A percentile compares a stretch with the other conserved stretches of the same genome.
phyloP scores from a whole-genome alignment of 1,284 basidiomycete species.

The Apiotrichum siamense region DNA sequence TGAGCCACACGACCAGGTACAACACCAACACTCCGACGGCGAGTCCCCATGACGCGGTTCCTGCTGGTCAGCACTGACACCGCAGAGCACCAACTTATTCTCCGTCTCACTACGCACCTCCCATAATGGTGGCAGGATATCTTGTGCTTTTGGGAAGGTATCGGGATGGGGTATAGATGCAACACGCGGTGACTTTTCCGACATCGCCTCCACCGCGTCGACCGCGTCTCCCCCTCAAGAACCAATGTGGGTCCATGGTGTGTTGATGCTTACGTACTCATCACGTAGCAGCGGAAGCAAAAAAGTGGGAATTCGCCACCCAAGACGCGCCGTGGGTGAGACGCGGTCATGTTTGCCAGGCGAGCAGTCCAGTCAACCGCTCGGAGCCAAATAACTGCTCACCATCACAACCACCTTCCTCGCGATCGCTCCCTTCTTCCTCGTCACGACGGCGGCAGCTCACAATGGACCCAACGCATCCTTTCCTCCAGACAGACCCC shows the following conservation, averaged over 20 bases:
- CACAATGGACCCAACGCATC: slow-evolving; percentile 35
- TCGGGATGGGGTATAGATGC: too few species aligned
- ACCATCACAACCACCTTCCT: background rate
- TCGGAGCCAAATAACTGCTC: background rate
- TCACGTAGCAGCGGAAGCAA: background rate
- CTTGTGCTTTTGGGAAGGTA: too few species aligned
- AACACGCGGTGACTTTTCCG: too few species aligned
- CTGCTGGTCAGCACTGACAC: slow-evolving; percentile 1
- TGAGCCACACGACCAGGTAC: slow-evolving; percentile 66
- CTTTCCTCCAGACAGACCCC: slow-evolving; percentile 25
- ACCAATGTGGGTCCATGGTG: too few species aligned
- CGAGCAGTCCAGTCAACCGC: background rate
- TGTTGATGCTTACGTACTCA: too few species aligned
- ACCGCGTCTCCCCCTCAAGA: too few species aligned
- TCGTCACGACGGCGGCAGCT: background rate
- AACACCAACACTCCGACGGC: slow-evolving; percentile 37
- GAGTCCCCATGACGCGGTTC: background rate
- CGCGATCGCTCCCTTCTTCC: background rate
- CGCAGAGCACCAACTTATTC: background rate
- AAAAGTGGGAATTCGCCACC: background rate
- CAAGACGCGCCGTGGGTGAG: background rate
- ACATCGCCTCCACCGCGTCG: too few species aligned
- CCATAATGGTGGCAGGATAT: background rate
- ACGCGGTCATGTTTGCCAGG: background rate
- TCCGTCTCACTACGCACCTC: background rate